Conservation (phyloP, 305 asterid species). For the Fraxinus angustifolia region DNA sequence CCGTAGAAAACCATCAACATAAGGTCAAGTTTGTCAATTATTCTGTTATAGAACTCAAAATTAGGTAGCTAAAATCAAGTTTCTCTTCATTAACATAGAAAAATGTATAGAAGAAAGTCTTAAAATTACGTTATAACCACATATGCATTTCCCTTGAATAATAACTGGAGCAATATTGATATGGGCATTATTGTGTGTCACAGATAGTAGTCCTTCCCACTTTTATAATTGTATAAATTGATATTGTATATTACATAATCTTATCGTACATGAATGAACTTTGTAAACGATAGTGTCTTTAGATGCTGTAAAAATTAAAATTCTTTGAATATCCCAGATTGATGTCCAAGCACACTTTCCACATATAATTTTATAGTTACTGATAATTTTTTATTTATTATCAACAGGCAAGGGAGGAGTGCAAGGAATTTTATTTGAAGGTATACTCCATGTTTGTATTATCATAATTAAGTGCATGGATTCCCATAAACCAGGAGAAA, state of each 20-base stretch:
- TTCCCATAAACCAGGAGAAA: neutral
- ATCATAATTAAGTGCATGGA: conserved; percentile 4
- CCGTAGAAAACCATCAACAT: neutral
- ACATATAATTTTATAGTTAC: conserved; percentile 4
- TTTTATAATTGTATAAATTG: neutral
- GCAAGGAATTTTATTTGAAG: conserved; percentile 64
- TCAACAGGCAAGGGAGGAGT: conserved; percentile 61
- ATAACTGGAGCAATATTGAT: neutral
- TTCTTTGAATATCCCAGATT: neutral
- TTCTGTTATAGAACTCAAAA: neutral
- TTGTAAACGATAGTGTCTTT: neutral
- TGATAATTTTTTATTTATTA: conserved; percentile 16
- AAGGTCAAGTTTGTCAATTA: neutral
- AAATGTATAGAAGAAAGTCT: neutral
- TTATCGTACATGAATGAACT: neutral
- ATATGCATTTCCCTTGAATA: neutral
- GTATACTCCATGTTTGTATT: conserved; percentile 30
- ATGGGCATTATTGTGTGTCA: neutral
- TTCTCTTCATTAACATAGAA: neutral
- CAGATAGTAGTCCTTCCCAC: neutral
- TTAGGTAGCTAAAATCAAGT: neutral
- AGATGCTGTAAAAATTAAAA: neutral
- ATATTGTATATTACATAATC: neutral
- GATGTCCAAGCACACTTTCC: neutral
- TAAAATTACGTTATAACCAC: neutral